Evolutionary conservation across 106 monocot species (phyloP), one percentile per base, ranked within the genome.

Genomic region (Dendrobium nobile): DNA sequence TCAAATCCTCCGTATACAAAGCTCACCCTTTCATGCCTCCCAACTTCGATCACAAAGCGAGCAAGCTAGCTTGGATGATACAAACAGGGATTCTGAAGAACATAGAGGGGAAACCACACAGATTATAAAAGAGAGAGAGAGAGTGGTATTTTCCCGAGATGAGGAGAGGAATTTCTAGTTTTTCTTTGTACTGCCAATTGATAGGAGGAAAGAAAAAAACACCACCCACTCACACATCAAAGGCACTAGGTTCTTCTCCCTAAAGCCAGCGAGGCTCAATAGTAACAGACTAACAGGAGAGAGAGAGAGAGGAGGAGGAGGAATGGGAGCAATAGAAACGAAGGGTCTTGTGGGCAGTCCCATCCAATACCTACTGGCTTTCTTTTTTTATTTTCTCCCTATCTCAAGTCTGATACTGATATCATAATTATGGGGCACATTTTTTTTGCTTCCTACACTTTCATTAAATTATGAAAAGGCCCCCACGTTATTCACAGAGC

Each of bases 221-320:
- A 77, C 33, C 85, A 88, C 82, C 82, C 85, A 82, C 85, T 78
- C 85, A 85, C 82, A 68, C 82, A 88, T 79, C 84, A 51, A 82
- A 72, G 77, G 87, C 87, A 88, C 82, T 81, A 72, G 85, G 88
- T 83, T 88, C 88, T 88, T 77, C 43, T 59, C 82, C 82, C 80
- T 82, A 81, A 87, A 77, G 61, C 77, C 47, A 77, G 47, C 76
- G 74, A 76, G 67, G 54, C 78, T 77, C 79, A 76, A 64, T 68
- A 79, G 76, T 61, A 84, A 81, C 80, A 87, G 80, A 80, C 83
- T 22, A 72, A 67, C 40, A 5, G 7, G 7, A 64, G 73, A 47
- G 45, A 40, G 78, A 51, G 59, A 79, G 67, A 61, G 76, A 86
- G 80, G 67, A 67, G 28, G 10, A 67, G 67, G 24, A 10, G 10